These are phyloP conservation scores for Schizochytrium sp. DNA, from an alignment of 108 stramenopile species.

Conservation along the genomic window DNA sequence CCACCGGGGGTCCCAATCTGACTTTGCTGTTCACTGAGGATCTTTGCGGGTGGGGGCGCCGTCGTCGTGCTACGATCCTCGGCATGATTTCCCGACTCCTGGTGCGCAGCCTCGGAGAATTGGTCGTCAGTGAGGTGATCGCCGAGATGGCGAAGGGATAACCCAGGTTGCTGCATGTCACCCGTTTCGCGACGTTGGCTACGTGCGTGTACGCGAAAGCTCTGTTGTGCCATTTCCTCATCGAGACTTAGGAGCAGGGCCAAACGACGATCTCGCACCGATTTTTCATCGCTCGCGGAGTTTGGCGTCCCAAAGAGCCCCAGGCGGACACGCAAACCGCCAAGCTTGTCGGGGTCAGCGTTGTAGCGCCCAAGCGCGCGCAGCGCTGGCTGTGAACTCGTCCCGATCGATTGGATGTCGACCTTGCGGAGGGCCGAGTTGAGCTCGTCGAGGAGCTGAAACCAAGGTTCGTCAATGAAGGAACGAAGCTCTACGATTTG, in stretches of 20 bases:
- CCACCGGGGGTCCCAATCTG: background rate
- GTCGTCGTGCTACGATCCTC: no score
- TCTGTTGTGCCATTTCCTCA: background rate
- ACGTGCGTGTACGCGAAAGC: background rate
- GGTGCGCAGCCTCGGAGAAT: background rate
- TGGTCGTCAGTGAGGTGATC: background rate
- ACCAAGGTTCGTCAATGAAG: slow-evolving; percentile 6
- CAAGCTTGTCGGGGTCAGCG: background rate
- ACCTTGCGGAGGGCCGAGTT: background rate
- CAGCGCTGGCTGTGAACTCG: background rate
- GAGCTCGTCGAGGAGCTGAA: background rate
- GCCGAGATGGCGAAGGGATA: no score
- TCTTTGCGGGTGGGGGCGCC: background rate
- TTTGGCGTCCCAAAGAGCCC: background rate
- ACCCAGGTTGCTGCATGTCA: no score
- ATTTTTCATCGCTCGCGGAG: background rate
- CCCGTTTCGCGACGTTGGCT: background rate
- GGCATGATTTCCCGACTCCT: no score
- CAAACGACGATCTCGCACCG: background rate
- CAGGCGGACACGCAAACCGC: background rate
- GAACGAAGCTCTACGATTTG: background rate
- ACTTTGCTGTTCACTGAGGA: background rate
- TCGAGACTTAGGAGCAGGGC: background rate
- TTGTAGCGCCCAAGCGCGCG: slow-evolving; percentile 10
- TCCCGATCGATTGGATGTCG: background rate